Evolutionary conservation across 495 filamentous ascomycete genomes (phyloP).

Genomic region (Margaritispora aquatica): DNA sequence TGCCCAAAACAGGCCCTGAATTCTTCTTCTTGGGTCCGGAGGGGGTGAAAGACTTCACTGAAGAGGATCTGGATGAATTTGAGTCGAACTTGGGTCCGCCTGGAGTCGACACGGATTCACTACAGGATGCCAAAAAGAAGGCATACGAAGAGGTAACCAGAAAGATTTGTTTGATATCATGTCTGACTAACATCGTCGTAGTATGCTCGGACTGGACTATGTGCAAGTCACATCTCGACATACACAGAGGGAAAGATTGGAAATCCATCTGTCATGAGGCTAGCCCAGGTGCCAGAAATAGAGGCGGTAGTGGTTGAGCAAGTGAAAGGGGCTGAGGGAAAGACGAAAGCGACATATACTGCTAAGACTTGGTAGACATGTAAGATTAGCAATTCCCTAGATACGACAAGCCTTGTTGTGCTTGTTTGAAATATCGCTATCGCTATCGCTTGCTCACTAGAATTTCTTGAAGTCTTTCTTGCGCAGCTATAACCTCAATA

Average conservation of each 20-base stretch:
- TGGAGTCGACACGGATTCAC: neutral
- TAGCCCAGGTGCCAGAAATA: neutral
- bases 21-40: neutral
- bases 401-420: too few species aligned
- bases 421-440: too few species aligned
- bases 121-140: neutral
- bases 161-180: neutral
- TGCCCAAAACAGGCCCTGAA: neutral
- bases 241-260: neutral
- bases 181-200: neutral
- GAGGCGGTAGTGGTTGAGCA: neutral
- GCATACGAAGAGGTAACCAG: neutral
- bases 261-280: neutral
- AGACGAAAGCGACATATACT: neutral
- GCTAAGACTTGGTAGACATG: neutral
- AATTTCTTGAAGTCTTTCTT: slow-evolving; percentile 10
- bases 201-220: neutral
- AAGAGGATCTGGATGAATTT: neutral
- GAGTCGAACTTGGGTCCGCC: neutral
- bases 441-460: slow-evolving; percentile 2
- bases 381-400: too few species aligned
- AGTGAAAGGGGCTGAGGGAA: neutral
- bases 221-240: neutral
- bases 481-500: slow-evolving; percentile 25
- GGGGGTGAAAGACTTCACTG: neutral